Evolutionary conservation across 495 filamentous ascomycete genomes (phyloP).

Genomic region (Talaromyces thailandensis): DNA sequence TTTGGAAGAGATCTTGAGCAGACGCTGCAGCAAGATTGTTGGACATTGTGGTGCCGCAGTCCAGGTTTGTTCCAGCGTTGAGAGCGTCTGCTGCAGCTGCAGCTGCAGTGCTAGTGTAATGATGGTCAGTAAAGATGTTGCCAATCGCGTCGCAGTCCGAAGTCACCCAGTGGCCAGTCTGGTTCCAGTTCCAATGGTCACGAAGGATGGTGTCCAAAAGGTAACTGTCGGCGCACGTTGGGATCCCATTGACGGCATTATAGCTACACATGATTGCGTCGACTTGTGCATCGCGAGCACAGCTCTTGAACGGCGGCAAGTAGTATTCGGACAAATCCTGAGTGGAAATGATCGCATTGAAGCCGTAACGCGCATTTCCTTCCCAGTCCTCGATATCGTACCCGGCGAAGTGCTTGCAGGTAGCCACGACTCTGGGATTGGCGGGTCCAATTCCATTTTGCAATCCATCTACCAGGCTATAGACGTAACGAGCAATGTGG

Average conservation of each 20-base stretch:
- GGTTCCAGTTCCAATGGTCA: constrained; percentile 38
- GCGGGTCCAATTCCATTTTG: constrained; percentile 33
- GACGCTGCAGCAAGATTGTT: constrained; percentile 33
- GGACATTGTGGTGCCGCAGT: constrained; percentile 43
- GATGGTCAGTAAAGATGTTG: constrained; percentile 40
- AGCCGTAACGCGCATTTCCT: constrained; percentile 33
- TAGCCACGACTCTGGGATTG: constrained; percentile 43
- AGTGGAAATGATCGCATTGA: constrained; percentile 36
- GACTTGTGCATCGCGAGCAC: constrained; percentile 41
- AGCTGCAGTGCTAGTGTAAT: constrained; percentile 32
- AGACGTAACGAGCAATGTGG: constrained; percentile 41
- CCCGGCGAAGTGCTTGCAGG: constrained; percentile 51
- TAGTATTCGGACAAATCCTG: constrained; percentile 47
- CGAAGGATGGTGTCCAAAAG: constrained; percentile 42
- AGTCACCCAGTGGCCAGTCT: constrained; percentile 38
- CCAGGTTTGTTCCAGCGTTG: constrained; percentile 46
- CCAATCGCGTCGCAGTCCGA: constrained; percentile 43
- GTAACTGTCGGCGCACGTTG: constrained; percentile 41
- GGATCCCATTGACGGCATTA: constrained; percentile 45
- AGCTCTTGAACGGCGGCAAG: constrained; percentile 38
- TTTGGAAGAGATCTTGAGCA: constrained; percentile 29
- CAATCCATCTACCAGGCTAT: constrained; percentile 41
- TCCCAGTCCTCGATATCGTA: constrained; percentile 52
- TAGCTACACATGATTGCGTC: constrained; percentile 47
- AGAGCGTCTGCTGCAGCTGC: constrained; percentile 38